A percentile compares a stretch with the other conserved stretches of the same genome.
Conservation (phyloP, 495 filamentous ascomycete genomes). For the Pyrenula massariospora region DNA sequence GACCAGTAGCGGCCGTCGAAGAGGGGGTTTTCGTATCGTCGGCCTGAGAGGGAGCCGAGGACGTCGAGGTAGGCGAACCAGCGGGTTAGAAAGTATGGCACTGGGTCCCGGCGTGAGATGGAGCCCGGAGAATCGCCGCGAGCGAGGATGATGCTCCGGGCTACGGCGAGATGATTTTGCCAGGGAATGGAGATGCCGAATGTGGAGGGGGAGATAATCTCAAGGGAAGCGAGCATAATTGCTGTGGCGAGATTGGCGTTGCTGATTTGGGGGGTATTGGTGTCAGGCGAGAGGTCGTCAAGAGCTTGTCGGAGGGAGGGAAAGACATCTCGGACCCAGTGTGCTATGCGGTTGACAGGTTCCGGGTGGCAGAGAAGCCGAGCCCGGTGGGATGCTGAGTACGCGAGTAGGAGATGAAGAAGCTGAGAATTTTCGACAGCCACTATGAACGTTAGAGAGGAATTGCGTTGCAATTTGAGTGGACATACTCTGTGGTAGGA, state of each 20-base stretch:
- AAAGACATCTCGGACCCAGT: constrained; percentile 71
- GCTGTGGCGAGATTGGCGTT: constrained; percentile 71
- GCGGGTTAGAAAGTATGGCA: constrained; percentile 68
- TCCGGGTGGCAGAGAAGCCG: constrained; percentile 63
- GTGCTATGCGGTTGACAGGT: constrained; percentile 65
- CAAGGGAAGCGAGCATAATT: constrained; percentile 75
- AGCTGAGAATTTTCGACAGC: constrained; percentile 56
- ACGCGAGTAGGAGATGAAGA: constrained; percentile 68
- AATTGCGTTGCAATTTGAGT: constrained; percentile 5
- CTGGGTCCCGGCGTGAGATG: constrained; percentile 43
- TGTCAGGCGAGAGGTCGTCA: constrained; percentile 23
- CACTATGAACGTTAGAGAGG: constrained; percentile 31
- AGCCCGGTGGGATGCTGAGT: constrained; percentile 72
- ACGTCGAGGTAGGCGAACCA: constrained; percentile 86
- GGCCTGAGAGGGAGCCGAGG: constrained; percentile 63
- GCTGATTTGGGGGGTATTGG: constrained; percentile 46
- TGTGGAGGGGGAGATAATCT: constrained; percentile 75
- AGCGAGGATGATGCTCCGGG: constrained; percentile 62
- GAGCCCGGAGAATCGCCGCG: constrained; percentile 48
- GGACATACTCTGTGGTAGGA: constrained; percentile 55
- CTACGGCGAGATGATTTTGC: constrained; percentile 67
- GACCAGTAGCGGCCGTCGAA: constrained; percentile 38
- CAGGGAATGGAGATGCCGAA: constrained; percentile 65
- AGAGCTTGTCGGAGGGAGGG: constrained; percentile 59
- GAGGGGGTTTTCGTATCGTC: constrained; percentile 45